phyloP scores from a whole-genome alignment of 805 yeast genomes.

The Candida hispaniensis region DNA sequence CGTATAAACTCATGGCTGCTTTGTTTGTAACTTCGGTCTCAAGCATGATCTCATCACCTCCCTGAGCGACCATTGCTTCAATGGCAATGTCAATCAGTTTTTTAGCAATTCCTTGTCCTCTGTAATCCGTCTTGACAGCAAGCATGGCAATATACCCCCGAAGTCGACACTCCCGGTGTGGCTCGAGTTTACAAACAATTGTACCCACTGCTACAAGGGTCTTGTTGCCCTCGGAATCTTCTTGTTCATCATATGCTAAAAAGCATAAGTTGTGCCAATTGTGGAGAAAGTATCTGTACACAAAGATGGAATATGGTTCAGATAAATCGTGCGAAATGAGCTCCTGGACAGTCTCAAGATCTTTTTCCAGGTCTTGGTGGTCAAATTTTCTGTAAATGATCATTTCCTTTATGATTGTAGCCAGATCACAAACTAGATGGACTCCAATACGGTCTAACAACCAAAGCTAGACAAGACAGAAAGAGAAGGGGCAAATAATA shows the following conservation, averaged over 20 bases:
- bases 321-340: constrained; percentile 66
- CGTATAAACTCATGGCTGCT: constrained; percentile 61
- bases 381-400: constrained; percentile 22
- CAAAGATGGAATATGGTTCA: constrained; percentile 91
- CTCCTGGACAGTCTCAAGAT: constrained; percentile 28
- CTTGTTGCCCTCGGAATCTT: constrained; percentile 17
- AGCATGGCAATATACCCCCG: constrained; percentile 97
- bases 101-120: constrained; percentile 80
- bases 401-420: too few relatives aligned
- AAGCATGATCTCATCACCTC: constrained; percentile 82
- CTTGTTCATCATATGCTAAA: constrained; percentile 34
- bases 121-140: constrained; percentile 59
- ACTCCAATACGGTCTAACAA: too few relatives aligned
- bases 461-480: too few relatives aligned
- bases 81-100: constrained; percentile 52
- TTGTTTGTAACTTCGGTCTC: constrained; percentile 82
- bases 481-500: too few relatives aligned
- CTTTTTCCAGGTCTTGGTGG: constrained; percentile 23
- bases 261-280: constrained; percentile 84
- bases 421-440: too few relatives aligned
- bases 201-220: constrained; percentile 46
- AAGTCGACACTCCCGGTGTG: constrained; percentile 58
- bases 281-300: constrained; percentile 78
- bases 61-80: constrained; percentile 47
- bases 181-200: constrained; percentile 70